Base-by-base conservation (phyloP, 1,139 yeast species). In the Blastobotrys buckinghamii region DNA sequence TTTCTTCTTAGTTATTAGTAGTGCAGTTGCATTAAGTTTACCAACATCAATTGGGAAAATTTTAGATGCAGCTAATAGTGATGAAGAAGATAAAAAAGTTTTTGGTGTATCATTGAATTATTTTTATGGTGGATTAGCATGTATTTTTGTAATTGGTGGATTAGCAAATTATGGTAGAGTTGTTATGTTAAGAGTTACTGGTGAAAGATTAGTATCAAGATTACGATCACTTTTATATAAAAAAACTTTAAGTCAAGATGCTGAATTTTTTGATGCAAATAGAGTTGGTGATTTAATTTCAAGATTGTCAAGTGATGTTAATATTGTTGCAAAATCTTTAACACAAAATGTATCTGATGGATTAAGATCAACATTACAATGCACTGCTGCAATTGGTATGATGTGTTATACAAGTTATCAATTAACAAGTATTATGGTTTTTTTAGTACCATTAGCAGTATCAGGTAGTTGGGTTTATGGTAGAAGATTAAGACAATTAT, bases 331-430 rank as follows among this genome's bases (percentile, higher is more conserved):
- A 8, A 78, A 86, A 56, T 82, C 96, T 1, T 77, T 92, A 56
- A 88, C 97, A 39, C 94, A 87, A 53, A 89, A 89, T 63, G 78
- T 92, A 38, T 84, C 95, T 42, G 97, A 92, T 65, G 98, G 97
- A 24, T 78, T 86, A 49, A 77, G 95, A 48, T 83, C 95, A 12
- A 61, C 82, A 0, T 78, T 92, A 33, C 34, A 22, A 20, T 48
- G 50, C 27, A 81, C 89, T 48, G 96, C 96, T 2, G 72, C 77
- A 15, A 85, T 87, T 32, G 96, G 96, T 39, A 86, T 89, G 92
- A 90, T 92, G 97, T 78, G 88, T 54, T 77, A 79, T 57, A 84
- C 90, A n/a, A 84, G 95, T 15, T 75, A 87, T 64, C 81, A 86
- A 59, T 73, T 90, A 52, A 84, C 96, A 0, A 70, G 82, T 10